A percentile compares a stretch with the other conserved stretches of the same genome.
phyloP scores from a whole-genome alignment of 208 protist species.

The Leishmania lainsoni region DNA sequence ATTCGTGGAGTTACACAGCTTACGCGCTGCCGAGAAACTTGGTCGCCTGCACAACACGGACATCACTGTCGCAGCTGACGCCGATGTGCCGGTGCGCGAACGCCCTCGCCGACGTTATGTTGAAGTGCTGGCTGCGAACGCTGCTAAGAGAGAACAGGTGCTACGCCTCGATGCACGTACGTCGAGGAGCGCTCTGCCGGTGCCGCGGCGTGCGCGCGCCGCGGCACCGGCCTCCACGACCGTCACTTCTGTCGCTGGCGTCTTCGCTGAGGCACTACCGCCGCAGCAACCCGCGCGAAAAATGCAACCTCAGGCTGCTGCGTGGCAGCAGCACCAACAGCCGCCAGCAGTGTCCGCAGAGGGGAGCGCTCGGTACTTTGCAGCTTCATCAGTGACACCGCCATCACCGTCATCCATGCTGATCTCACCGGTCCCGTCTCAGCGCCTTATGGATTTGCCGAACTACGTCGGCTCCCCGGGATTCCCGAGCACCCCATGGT shows the following conservation, averaged over 20 bases:
- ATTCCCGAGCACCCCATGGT: not conserved
- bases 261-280: not conserved
- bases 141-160: not conserved
- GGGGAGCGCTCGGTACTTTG: not conserved
- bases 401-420: not conserved
- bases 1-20: slow-evolving; percentile 55
- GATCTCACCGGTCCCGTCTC: not conserved
- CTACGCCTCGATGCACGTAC: not conserved
- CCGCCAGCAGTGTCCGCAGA: not conserved
- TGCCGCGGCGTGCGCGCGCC: not conserved
- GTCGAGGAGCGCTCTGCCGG: not conserved
- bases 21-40: not conserved
- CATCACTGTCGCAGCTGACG: slow-evolving; percentile 8
- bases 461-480: not conserved
- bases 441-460: not conserved
- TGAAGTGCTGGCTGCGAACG: slow-evolving; percentile 10
- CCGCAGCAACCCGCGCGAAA: not conserved
- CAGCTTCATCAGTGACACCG: not conserved
- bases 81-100: not conserved
- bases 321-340: not conserved
- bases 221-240: not conserved
- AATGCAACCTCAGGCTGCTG: too few relatives aligned
- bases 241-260: not conserved
- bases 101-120: slow-evolving; percentile 20
- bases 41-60: slow-evolving; percentile 4